Evolutionary conservation across 306 rosid genomes (phyloP).

Genomic region (Quercus bicolor): DNA sequence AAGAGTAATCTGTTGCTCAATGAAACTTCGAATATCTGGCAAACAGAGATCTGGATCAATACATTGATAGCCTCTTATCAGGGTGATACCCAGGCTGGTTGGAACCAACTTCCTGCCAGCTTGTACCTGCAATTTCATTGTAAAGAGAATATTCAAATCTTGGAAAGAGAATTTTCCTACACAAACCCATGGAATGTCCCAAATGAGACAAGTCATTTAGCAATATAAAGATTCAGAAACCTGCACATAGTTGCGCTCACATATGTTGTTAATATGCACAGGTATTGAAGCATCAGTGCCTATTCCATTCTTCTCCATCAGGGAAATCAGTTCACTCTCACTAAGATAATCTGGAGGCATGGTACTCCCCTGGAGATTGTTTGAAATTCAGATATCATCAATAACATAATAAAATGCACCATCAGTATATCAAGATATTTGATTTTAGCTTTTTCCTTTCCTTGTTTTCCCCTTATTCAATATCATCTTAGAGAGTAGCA

Average conservation of each 20-base stretch:
- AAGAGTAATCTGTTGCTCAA: constrained; percentile 96
- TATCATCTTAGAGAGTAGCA: not conserved
- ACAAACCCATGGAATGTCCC: constrained; percentile 7
- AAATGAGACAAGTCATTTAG: not conserved
- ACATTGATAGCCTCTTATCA: constrained; percentile 91
- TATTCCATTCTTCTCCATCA: constrained; percentile 94
- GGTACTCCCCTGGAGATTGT: constrained; percentile 68
- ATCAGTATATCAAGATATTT: not conserved
- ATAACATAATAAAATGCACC: constrained; percentile 7
- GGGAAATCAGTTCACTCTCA: constrained; percentile 93
- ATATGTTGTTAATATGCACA: constrained; percentile 92
- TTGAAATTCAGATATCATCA: constrained; percentile 21
- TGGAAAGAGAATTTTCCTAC: constrained; percentile 1
- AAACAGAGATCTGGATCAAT: constrained; percentile 95
- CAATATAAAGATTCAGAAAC: constrained; percentile 30
- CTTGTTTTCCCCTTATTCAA: not conserved
- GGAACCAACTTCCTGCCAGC: constrained; percentile 90
- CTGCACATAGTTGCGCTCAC: constrained; percentile 98
- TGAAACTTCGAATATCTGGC: constrained; percentile 98
- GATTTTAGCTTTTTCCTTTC: not conserved
- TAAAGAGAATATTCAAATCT: constrained; percentile 25
- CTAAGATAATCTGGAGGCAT: constrained; percentile 83
- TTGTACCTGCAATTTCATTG: constrained; percentile 70
- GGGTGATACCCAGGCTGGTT: constrained; percentile 78
- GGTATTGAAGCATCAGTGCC: constrained; percentile 98